These are phyloP conservation scores for Plasmodium inui DNA, from an alignment of 169 alveolate genomes.

Conservation along the genomic window DNA sequence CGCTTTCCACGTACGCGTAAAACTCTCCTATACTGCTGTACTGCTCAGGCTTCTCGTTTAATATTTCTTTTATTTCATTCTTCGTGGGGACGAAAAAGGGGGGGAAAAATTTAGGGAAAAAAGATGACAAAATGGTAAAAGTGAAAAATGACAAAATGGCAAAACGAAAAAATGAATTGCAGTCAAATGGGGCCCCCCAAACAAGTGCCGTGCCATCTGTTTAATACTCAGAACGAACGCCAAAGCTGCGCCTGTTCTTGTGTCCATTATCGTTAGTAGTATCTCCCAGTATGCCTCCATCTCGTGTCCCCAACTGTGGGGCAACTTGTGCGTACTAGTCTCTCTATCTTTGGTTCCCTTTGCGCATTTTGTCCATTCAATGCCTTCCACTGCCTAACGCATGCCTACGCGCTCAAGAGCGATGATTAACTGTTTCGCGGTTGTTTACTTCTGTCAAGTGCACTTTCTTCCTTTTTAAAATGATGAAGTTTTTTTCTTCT, in stretches of 20 bases:
- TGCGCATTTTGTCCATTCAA: background rate
- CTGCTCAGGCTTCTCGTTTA: constrained; percentile 51
- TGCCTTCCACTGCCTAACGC: background rate
- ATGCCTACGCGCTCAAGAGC: constrained; percentile 2
- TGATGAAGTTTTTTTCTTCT: constrained; percentile 60
- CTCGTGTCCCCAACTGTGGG: background rate
- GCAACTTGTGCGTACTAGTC: background rate
- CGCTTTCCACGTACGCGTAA: constrained; percentile 73
- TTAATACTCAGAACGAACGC: background rate
- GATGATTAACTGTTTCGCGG: background rate
- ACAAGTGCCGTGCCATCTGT: background rate
- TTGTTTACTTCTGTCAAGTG: constrained; percentile 67
- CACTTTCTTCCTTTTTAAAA: constrained; percentile 59
- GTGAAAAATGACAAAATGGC: background rate
- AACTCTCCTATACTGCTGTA: constrained; percentile 38
- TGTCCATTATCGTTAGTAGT: background rate
- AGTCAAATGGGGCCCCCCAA: background rate
- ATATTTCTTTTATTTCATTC: constrained; percentile 50
- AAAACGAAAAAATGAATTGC: background rate
- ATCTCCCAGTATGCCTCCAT: background rate
- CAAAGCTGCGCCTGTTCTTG: background rate
- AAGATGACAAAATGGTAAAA: background rate
- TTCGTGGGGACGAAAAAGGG: background rate
- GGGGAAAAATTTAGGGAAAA: background rate
- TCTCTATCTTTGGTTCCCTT: background rate